Percentiles rank a stretch among this genome's conserved stretches.
These are phyloP conservation scores for Cytospora mali DNA, from an alignment of 2,329 filamentous ascomycete genomes.

Conservation along the genomic window DNA sequence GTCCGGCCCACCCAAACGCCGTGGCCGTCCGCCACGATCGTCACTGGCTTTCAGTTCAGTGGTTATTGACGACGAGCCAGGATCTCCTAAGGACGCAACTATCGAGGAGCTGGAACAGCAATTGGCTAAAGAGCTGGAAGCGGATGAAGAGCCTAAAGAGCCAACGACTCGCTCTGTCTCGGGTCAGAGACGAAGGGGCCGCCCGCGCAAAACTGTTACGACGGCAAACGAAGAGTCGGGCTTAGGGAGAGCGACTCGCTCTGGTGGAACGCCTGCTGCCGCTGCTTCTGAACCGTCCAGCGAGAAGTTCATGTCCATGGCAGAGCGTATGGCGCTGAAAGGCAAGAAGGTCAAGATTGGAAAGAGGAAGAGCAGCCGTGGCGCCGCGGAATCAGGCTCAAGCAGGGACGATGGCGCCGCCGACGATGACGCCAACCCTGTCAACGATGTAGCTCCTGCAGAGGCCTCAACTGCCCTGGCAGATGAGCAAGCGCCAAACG, in stretches of 20 bases:
- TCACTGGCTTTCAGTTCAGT: conserved; percentile 23
- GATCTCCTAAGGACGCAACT: conserved; percentile 29
- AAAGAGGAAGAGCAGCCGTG: conserved; percentile 36
- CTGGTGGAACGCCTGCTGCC: conserved; percentile 7
- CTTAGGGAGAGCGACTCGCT: conserved; percentile 1
- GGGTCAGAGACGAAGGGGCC: conserved; percentile 37
- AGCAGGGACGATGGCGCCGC: background rate
- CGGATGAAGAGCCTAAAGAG: conserved; percentile 8
- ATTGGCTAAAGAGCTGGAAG: conserved; percentile 38
- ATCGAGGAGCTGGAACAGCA: conserved; percentile 41
- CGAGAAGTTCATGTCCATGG: conserved; percentile 55
- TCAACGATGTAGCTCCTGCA: background rate
- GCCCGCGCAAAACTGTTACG: conserved; percentile 34
- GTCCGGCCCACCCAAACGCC: conserved; percentile 26
- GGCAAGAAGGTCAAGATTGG: conserved; percentile 58
- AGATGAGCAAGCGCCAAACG: background rate
- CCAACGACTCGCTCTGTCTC: background rate
- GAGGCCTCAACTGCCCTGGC: background rate
- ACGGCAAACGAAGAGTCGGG: conserved; percentile 8
- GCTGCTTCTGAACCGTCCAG: conserved; percentile 21
- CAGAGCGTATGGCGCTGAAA: conserved; percentile 57
- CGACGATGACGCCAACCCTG: background rate
- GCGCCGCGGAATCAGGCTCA: conserved; percentile 2
- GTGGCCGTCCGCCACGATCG: conserved; percentile 29
- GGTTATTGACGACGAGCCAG: conserved; percentile 24